Conservation (phyloP, 2,329 filamentous ascomycete species). For the Aureobasidium subglaciale region DNA sequence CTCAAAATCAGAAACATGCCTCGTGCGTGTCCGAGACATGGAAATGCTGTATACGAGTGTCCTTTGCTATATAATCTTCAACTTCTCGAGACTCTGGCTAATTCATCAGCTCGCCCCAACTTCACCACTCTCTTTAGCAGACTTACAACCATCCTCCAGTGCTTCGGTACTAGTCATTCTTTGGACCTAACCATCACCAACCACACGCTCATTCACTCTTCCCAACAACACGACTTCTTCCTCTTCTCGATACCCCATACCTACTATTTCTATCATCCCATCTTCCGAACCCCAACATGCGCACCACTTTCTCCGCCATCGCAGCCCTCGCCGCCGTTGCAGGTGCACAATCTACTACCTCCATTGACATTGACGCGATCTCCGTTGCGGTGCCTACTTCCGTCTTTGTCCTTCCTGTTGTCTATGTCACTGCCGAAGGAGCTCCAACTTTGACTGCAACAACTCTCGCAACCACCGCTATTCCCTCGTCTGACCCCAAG, state of each 20-base stretch:
- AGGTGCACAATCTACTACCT: neutral
- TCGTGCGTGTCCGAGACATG: neutral
- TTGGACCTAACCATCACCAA: constrained; percentile 5
- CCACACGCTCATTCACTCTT: constrained; percentile 9
- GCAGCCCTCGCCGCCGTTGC: constrained; percentile 5
- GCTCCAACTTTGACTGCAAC: constrained; percentile 4
- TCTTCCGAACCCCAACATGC: neutral
- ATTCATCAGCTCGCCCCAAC: constrained; percentile 9
- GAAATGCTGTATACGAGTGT: neutral
- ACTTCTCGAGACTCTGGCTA: neutral
- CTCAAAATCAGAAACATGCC: neutral
- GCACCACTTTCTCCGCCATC: constrained; percentile 1
- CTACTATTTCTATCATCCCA: neutral
- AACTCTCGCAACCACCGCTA: neutral
- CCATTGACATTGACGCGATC: constrained; percentile 3
- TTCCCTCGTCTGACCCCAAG: neutral
- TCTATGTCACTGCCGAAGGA: constrained; percentile 8
- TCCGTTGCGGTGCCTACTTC: neutral
- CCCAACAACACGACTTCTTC: neutral
- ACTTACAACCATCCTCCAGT: constrained; percentile 8
- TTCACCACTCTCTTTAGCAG: constrained; percentile 11
- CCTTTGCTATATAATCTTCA: neutral
- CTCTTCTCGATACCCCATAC: constrained; percentile 4
- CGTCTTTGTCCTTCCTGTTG: constrained; percentile 7
- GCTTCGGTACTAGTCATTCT: constrained; percentile 13